Evolutionary conservation across 306 rosid genomes (phyloP).

Genomic region (Prunus mira): DNA sequence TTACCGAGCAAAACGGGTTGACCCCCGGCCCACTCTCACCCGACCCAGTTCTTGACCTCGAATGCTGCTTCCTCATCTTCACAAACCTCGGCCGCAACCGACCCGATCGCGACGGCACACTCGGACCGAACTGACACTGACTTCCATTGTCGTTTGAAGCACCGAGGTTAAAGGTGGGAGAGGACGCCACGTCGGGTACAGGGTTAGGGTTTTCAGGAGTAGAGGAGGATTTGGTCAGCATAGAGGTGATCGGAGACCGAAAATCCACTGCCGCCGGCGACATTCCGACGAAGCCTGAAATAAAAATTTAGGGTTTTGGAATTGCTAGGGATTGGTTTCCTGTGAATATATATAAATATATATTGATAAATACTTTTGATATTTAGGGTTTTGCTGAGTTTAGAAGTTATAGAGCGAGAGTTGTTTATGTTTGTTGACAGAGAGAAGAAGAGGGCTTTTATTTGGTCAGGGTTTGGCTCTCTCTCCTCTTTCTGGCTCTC

Average conservation of each 20-base stretch:
- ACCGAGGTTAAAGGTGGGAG: conserved; percentile 24
- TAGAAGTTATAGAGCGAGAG: neutral
- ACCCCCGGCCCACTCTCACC: conserved; percentile 28
- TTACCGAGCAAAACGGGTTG: conserved; percentile 47
- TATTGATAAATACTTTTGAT: neutral
- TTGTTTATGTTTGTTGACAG: neutral
- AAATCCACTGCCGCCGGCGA: conserved; percentile 47
- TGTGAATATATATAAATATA: neutral
- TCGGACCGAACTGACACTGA: conserved; percentile 14
- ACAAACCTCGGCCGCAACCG: conserved; percentile 55
- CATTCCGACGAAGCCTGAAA: conserved; percentile 26
- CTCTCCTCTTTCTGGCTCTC: neutral
- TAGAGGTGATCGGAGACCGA: conserved; percentile 41
- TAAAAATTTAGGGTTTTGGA: conserved; percentile 35
- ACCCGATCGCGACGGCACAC: conserved; percentile 8
- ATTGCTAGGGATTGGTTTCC: neutral
- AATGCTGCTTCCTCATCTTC: conserved; percentile 65
- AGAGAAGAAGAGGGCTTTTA: neutral
- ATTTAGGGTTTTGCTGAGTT: conserved; percentile 7
- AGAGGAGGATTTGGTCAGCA: conserved; percentile 15
- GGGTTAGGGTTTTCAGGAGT: conserved; percentile 20
- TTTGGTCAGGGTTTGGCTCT: neutral
- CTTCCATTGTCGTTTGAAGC: conserved; percentile 16
- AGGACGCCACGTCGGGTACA: conserved; percentile 25
- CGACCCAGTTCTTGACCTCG: conserved; percentile 39